Evolutionary conservation across 148 eudicot genomes (phyloP).

Genomic region (Rhododendron ferrugineum): DNA sequence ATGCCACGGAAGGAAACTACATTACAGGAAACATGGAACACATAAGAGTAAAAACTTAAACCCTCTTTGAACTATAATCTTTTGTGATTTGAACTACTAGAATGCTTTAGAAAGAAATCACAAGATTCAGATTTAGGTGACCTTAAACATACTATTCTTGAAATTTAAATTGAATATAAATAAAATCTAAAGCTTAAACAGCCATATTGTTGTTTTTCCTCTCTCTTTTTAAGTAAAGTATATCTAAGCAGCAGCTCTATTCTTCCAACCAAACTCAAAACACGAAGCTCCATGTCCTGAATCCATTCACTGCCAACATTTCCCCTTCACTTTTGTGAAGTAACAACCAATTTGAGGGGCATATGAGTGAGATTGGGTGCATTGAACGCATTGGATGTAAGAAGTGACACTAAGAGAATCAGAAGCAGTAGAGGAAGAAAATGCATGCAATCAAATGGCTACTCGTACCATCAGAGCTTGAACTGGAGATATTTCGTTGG

Average conservation of each 20-base stretch:
- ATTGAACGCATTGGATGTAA: neutral
- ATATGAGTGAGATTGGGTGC: neutral
- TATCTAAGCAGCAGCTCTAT: neutral
- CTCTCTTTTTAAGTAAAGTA: neutral
- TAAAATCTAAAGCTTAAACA: neutral
- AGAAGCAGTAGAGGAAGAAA: neutral
- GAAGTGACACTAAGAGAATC: neutral
- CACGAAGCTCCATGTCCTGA: neutral
- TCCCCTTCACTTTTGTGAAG: neutral
- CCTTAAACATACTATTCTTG: neutral
- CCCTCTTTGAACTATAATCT: neutral
- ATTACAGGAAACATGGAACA: constrained; percentile 13
- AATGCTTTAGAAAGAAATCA: neutral
- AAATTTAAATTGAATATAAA: neutral
- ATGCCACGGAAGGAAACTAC: constrained; percentile 80
- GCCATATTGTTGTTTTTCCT: neutral
- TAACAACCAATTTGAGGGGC: neutral
- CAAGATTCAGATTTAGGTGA: neutral
- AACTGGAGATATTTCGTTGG: constrained; percentile 43
- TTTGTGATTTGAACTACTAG: neutral
- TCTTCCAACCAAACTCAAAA: neutral
- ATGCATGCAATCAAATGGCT: neutral
- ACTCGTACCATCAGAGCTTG: constrained; percentile 50
- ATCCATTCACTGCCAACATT: neutral
- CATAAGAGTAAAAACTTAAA: neutral